phyloP scores from a whole-genome alignment of 2,329 filamentous ascomycete species.

The Rhynchosporium secalis region DNA sequence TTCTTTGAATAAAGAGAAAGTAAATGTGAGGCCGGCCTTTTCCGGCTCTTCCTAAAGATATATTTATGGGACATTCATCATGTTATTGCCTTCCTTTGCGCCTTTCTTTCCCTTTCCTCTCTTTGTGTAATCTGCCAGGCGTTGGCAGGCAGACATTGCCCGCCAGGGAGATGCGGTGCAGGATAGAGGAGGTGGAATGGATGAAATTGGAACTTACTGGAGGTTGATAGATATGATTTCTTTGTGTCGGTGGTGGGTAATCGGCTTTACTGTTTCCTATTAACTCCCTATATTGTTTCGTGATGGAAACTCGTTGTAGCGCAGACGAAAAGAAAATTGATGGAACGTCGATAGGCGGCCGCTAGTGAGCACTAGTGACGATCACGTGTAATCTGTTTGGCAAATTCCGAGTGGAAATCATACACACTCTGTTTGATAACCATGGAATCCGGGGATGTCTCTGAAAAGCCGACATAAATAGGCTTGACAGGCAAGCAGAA shows the following conservation, averaged over 20 bases:
- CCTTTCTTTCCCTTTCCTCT: neutral
- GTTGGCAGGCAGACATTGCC: neutral
- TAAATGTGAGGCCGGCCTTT: slow-evolving; percentile 30
- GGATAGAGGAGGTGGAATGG: neutral
- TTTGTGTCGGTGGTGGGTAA: neutral
- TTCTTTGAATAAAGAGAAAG: no score
- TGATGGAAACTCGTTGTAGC: neutral
- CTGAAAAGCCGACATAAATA: slow-evolving; percentile 24
- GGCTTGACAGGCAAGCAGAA: slow-evolving; percentile 6
- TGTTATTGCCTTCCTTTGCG: slow-evolving; percentile 20
- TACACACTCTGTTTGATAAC: slow-evolving; percentile 9
- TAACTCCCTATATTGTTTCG: neutral
- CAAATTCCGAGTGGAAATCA: neutral
- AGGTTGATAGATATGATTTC: neutral
- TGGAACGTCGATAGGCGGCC: neutral
- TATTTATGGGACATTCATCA: slow-evolving; percentile 37
- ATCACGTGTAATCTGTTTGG: neutral
- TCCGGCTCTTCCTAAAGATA: slow-evolving; percentile 40
- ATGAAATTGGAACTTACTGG: slow-evolving; percentile 6
- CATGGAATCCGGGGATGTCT: slow-evolving; percentile 3
- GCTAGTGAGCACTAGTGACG: neutral
- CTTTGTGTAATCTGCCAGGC: neutral
- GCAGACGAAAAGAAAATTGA: neutral
- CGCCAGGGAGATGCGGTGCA: neutral
- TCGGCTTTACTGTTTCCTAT: neutral